Percentiles rank a stretch among this genome's conserved stretches.
These are phyloP conservation scores for Cymbidium sinense DNA, from an alignment of 106 monocot species.

Conservation along the genomic window DNA sequence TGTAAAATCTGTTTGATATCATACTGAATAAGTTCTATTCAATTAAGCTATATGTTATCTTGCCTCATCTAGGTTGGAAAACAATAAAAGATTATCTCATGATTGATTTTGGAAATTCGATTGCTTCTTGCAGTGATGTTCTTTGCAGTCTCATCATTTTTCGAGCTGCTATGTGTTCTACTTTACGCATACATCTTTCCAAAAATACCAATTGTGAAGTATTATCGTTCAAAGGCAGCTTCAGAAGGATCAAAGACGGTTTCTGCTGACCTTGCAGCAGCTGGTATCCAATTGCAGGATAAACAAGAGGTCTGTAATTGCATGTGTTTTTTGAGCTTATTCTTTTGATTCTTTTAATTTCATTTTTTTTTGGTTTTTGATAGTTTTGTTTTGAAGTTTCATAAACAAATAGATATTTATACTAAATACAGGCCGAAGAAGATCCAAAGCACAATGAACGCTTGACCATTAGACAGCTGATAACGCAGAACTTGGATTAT, in stretches of 20 bases:
- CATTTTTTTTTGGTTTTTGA: not conserved
- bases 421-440: constrained; percentile 31
- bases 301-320: constrained; percentile 15
- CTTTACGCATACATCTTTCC: constrained; percentile 84
- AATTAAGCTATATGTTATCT: not conserved
- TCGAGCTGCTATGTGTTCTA: constrained; percentile 73
- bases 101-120: not conserved
- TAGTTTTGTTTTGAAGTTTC: not conserved
- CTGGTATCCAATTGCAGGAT: constrained; percentile 30
- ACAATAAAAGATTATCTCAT: not conserved
- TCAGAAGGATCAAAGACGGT: constrained; percentile 73
- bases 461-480: constrained; percentile 46
- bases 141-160: constrained; percentile 55
- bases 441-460: constrained; percentile 40
- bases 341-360: not conserved
- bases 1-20: constrained; percentile 4
- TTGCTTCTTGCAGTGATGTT: constrained; percentile 44
- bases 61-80: not conserved
- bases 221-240: constrained; percentile 61
- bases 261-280: constrained; percentile 69
- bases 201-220: constrained; percentile 70
- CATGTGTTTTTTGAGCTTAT: not conserved
- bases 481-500: constrained; percentile 64
- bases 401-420: constrained; percentile 12
- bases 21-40: not conserved